Evolutionary conservation across 257 asterid species (phyloP), one percentile per base, ranked within the genome.

Genomic region (Nicotiana paniculata): DNA sequence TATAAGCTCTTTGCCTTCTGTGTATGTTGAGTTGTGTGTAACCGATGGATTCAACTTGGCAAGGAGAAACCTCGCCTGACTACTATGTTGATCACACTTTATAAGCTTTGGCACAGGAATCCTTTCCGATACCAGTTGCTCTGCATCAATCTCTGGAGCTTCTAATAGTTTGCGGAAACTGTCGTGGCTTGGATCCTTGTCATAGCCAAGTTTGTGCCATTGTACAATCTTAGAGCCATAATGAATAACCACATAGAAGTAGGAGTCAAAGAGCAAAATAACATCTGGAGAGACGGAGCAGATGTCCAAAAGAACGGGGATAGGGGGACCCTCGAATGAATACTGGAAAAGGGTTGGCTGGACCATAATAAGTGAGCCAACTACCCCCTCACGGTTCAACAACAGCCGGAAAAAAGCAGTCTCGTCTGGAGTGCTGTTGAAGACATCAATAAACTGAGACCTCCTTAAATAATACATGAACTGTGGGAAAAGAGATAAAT

Each of bases 311-410:
- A 94, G 88, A 24, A 96, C 99, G 0, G 98, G 98, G 39, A 89
- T 37, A 3, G 99, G 97, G 13, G 99, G 98, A 28, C 99, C 99
- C 11, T 96, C 97, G 18, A 96, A 94, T 15, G 98, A 96, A 62
- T 96, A 96, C 76, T 88, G 97, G 83, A 93, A 91, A 33, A 96
- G 99, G 1, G 99, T 93, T 7, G 99, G 99, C 83, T 94, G 99
- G 85, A 96, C 90, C 99, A 96, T 96, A 80, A 94, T 88, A 12
- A 96, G 95, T 59, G 97, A 92, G 48, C 89, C 89, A 2, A 94
- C 94, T 26, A 96, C 99, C 26, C 97, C 97, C 63, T 96, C 99
- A 18, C 97, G 97, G 86, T 96, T 96, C 66, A 96, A 83, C 93
- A 93, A 91, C 58, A 96, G 83, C 26, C 93, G 89, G 84, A 89